Conservation (phyloP, 1,139 yeast genomes). For the Yamadazyma taylorii region DNA sequence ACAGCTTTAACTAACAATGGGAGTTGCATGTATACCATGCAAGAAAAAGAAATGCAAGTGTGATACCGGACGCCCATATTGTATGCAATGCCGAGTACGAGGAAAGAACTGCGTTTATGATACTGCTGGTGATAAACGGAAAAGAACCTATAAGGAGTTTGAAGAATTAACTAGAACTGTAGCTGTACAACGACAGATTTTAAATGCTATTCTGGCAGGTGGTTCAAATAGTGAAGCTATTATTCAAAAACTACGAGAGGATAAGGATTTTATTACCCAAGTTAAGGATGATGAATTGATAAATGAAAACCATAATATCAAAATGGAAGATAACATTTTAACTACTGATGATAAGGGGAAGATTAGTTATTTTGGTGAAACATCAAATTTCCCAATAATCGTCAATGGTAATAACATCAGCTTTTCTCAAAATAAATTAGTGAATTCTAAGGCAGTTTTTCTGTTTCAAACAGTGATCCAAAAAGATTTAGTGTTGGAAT, state of each 20-base stretch:
- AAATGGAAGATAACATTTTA: conserved; percentile 5
- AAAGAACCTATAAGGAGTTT: conserved; percentile 5
- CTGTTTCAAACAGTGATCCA: not conserved
- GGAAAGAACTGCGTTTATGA: conserved; percentile 3
- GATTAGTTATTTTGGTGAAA: conserved; percentile 13
- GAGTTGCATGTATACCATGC: conserved; percentile 4
- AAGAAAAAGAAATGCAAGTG: conserved; percentile 5
- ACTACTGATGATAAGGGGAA: conserved; percentile 12
- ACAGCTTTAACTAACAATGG: not conserved
- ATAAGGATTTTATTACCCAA: conserved; percentile 1
- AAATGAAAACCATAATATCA: conserved; percentile 1
- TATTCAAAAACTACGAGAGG: conserved; percentile 5
- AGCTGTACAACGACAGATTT: conserved; percentile 4
- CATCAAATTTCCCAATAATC: conserved; percentile 13
- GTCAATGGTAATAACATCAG: not conserved
- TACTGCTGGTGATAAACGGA: conserved; percentile 6
- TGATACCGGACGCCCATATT: conserved; percentile 3
- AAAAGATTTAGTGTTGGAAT: conserved; percentile 10
- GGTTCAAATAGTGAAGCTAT: conserved; percentile 6
- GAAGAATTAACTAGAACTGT: conserved; percentile 7
- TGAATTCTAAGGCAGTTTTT: not conserved
- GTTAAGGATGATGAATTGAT: not conserved
- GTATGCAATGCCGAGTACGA: conserved; percentile 4
- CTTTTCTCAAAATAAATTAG: not conserved
- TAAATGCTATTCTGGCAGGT: conserved; percentile 9